Base-by-base conservation (phyloP, 1,284 basidiomycete species). In the Pascua sp. region DNA sequence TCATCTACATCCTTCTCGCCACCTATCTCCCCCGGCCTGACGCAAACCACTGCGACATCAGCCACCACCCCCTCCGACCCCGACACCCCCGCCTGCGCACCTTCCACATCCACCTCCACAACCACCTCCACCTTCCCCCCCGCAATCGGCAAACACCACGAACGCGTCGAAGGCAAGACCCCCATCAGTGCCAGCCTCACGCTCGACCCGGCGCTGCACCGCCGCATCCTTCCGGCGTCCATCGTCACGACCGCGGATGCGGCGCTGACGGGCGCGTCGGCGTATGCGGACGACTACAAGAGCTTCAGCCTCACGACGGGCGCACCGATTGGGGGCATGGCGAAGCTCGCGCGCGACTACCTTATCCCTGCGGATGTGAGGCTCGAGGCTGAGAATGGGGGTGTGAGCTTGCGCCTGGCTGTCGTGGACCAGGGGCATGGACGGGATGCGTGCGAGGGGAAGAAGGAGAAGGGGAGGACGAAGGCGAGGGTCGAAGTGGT, bases 261-360 rank as follows among this genome's bases (percentile, higher is more conserved):
- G 15, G 67, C 69, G 15, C 55, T 72, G 16, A 66, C 63, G 1
- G 64, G 64, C 17, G 49, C 50, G 17, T 47, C 46, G 17, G 57
- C 57, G 40, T 62, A 59, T 43, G 51, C 51, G 5, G 54, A 62
- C 42, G 59, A 47, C 11, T 32, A 32, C 24, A 39, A 46, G 17
- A 12, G 15, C 11, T 70, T 65, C 54, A 67, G 67, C 51, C 47
- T 56, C 43, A 69, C 67, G 15, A 69, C 66, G 0, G 69, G 70
- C 11, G 69, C 70, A 45, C 70, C 69, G 24, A 69, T 75, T n/a
- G 69, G 69, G 49, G 73, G 71, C 15, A 49, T 73, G 42, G 71
- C 71, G 3, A 63, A 59, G 38, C 51, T 66, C 13, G 68, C 70
- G 0, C 69, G 70, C 48, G 57, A 61, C 3, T 71, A 68, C 64